Percentiles rank a stretch among this genome's conserved stretches.
These are phyloP conservation scores for Elsinoe batatas DNA, from an alignment of 2,329 filamentous ascomycete species.

Conservation along the genomic window DNA sequence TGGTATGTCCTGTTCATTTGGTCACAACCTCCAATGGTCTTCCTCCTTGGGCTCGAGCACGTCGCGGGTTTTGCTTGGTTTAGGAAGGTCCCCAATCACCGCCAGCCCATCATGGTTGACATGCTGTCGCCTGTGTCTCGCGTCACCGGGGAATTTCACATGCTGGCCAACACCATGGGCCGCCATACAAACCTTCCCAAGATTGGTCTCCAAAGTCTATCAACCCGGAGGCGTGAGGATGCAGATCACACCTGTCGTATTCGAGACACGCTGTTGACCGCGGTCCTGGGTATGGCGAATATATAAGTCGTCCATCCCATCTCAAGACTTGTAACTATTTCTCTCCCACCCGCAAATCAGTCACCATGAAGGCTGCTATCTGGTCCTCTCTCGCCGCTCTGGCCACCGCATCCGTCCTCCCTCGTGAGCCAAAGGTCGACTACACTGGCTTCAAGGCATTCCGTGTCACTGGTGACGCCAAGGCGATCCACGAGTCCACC, in stretches of 20 bases:
- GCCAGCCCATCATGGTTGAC: not conserved
- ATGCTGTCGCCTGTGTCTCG: not conserved
- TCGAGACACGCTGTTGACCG: not conserved
- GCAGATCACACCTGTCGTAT: slow-evolving; percentile 7
- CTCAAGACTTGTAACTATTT: too few relatives aligned
- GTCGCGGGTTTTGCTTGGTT: slow-evolving; percentile 3
- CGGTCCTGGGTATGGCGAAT: not conserved
- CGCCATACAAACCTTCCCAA: not conserved
- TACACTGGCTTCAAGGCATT: slow-evolving; percentile 9
- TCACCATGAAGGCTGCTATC: slow-evolving; percentile 5
- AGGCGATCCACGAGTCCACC: not conserved
- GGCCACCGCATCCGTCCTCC: slow-evolving; percentile 6
- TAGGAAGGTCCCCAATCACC: slow-evolving; percentile 1
- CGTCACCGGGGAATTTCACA: not conserved
- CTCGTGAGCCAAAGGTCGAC: not conserved
- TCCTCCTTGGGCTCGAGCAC: not conserved
- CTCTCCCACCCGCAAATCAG: not conserved
- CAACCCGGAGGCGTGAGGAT: not conserved
- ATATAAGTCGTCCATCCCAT: not conserved
- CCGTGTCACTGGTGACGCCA: slow-evolving; percentile 7
- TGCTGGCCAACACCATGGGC: not conserved
- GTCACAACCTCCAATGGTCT: slow-evolving; percentile 1
- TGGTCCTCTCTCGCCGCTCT: slow-evolving; percentile 5
- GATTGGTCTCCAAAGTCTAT: slow-evolving; percentile 4
- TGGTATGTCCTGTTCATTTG: slow-evolving; percentile 7